Evolutionary conservation across 2,329 filamentous ascomycete species (phyloP).

Genomic region (Cryphonectria japonica): DNA sequence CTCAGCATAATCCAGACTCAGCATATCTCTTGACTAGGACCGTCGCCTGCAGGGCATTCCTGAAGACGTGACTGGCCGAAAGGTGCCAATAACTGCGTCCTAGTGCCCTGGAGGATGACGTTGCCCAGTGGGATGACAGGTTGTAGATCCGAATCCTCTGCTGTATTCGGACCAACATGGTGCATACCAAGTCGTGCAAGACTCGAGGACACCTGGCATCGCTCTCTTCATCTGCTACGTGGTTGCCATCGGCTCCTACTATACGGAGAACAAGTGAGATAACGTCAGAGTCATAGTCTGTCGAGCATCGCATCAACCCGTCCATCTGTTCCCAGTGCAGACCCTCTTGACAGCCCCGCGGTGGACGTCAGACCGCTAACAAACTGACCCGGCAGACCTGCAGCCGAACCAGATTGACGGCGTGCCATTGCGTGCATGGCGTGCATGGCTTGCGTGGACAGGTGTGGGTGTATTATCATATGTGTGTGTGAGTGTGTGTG

Average conservation of each 20-base stretch:
- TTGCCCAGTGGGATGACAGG: conserved; percentile 3
- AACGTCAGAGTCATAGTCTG: neutral
- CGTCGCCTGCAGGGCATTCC: neutral
- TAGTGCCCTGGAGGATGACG: conserved; percentile 6
- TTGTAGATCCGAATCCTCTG: neutral
- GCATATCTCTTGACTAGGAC: neutral
- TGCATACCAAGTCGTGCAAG: neutral
- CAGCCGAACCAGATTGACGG: conserved; percentile 5
- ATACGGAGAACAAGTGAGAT: neutral
- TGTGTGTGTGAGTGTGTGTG: neutral
- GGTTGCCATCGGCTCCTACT: neutral
- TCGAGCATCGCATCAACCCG: neutral
- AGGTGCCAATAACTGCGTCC: neutral
- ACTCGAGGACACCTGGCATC: neutral
- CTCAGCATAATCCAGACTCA: neutral
- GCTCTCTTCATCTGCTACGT: neutral
- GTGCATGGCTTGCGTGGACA: conserved; percentile 20
- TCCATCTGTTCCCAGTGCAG: neutral
- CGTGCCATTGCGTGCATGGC: conserved; percentile 12
- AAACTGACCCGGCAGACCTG: neutral
- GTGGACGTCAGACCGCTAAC: conserved; percentile 3
- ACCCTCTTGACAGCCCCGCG: neutral
- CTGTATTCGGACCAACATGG: neutral
- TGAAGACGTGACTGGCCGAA: neutral
- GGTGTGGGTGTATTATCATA: neutral